Conservation (phyloP, 2,329 filamentous ascomycete genomes). For the Verruconis gallopava region DNA sequence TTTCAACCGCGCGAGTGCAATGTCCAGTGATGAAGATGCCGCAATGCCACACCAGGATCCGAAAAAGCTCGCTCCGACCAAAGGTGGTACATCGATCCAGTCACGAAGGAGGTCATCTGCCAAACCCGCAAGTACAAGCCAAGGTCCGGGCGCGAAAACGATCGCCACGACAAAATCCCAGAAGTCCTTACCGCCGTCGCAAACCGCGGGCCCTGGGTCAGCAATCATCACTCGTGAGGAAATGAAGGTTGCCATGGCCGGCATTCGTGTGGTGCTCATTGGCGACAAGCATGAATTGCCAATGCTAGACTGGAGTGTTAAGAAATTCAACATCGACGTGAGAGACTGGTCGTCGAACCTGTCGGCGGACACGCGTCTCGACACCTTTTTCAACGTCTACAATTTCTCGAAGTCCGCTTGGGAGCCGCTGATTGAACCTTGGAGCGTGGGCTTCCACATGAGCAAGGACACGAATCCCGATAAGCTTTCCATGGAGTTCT, state of each 20-base stretch:
- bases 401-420: slow-evolving; percentile 98
- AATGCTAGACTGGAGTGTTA: slow-evolving; percentile 85
- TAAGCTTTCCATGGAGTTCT: slow-evolving; percentile 67
- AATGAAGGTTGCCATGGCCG: slow-evolving; percentile 73
- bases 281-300: slow-evolving; percentile 93
- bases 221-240: slow-evolving; percentile 58
- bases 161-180: slow-evolving; percentile 29
- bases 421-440: slow-evolving; percentile 93
- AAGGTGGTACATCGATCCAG: slow-evolving; percentile 16
- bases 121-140: slow-evolving; percentile 13
- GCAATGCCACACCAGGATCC: slow-evolving; percentile 40
- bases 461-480: slow-evolving; percentile 65
- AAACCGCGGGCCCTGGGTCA: slow-evolving; percentile 41
- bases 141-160: slow-evolving; percentile 32
- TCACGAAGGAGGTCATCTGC: slow-evolving; percentile 6
- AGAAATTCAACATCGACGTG: slow-evolving; percentile 72
- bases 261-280: slow-evolving; percentile 83
- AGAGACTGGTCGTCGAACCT: slow-evolving; percentile 84
- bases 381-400: slow-evolving; percentile 92
- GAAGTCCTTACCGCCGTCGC: slow-evolving; percentile 42
- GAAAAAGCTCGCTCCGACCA: slow-evolving; percentile 41
- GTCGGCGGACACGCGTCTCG: slow-evolving; percentile 77
- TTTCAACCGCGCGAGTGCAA: slow-evolving; percentile 75
- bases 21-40: slow-evolving; percentile 48
- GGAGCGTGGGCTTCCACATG: slow-evolving; percentile 86